Evolutionary conservation across 2,329 filamentous ascomycete species (phyloP).

Genomic region (Fusarium sp.): DNA sequence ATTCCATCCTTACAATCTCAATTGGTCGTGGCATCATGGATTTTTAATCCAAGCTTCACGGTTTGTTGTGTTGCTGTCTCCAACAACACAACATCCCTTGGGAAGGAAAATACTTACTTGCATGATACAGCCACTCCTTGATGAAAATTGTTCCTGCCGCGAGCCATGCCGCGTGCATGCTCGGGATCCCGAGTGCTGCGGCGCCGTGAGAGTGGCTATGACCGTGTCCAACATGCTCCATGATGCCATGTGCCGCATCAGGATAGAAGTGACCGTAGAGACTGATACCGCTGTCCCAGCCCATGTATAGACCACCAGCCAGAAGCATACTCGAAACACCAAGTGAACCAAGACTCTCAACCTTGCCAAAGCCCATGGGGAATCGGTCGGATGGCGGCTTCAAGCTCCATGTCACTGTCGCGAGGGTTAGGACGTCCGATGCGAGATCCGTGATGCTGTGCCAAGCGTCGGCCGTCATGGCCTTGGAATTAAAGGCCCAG

Average conservation of each 20-base stretch:
- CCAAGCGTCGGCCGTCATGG: slow-evolving; percentile 92
- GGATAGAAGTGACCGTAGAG: slow-evolving; percentile 80
- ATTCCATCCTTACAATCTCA: neutral
- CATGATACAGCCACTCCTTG: slow-evolving; percentile 97
- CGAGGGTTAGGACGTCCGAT: slow-evolving; percentile 92
- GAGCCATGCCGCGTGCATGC: slow-evolving; percentile 94
- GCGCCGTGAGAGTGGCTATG: slow-evolving; percentile 72
- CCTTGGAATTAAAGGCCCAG: slow-evolving; percentile 94
- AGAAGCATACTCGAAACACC: slow-evolving; percentile 94
- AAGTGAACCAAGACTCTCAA: slow-evolving; percentile 94
- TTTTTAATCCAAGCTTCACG: neutral
- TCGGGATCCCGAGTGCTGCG: slow-evolving; percentile 69
- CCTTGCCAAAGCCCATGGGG: slow-evolving; percentile 93
- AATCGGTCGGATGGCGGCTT: slow-evolving; percentile 86
- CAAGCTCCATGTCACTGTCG: slow-evolving; percentile 93
- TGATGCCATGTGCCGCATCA: slow-evolving; percentile 73
- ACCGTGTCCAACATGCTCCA: slow-evolving; percentile 71
- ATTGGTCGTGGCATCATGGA: neutral
- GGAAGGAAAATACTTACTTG: slow-evolving; percentile 75
- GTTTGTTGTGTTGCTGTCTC: neutral
- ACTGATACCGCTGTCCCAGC: slow-evolving; percentile 76
- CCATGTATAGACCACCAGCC: slow-evolving; percentile 92
- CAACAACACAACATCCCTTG: neutral
- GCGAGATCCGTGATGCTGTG: slow-evolving; percentile 96
- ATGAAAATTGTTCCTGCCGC: slow-evolving; percentile 89